Evolutionary conservation across 2,329 filamentous ascomycete species (phyloP).

Genomic region (Sporothrix curviconia): DNA sequence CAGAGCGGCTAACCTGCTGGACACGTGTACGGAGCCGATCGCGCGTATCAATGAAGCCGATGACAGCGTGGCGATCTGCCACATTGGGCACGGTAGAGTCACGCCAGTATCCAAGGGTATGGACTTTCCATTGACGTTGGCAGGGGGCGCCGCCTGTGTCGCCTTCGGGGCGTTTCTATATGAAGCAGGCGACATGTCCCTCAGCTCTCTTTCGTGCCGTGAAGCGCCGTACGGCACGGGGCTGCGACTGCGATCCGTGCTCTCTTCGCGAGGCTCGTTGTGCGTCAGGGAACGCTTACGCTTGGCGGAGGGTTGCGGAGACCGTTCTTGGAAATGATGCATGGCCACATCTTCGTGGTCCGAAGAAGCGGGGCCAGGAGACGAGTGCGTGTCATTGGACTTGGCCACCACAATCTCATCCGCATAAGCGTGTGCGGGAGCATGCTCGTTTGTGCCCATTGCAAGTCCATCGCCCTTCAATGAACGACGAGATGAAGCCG

Average conservation of each 20-base stretch:
- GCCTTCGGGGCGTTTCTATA: neutral
- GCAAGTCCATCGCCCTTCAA: slow-evolving; percentile 25
- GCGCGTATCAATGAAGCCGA: slow-evolving; percentile 56
- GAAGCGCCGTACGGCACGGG: neutral
- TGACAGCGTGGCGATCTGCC: slow-evolving; percentile 49
- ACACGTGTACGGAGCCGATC: slow-evolving; percentile 56
- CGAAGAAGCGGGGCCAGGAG: slow-evolving; percentile 28
- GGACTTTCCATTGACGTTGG: slow-evolving; percentile 31
- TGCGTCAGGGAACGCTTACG: slow-evolving; percentile 49
- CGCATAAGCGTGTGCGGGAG: slow-evolving; percentile 34
- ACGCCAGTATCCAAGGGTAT: slow-evolving; percentile 55
- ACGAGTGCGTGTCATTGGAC: slow-evolving; percentile 34
- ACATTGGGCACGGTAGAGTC: slow-evolving; percentile 46
- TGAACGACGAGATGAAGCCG: too few species aligned
- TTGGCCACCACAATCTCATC: slow-evolving; percentile 49
- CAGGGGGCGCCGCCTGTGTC: slow-evolving; percentile 21
- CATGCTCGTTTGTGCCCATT: slow-evolving; percentile 24
- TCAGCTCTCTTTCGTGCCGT: slow-evolving; percentile 29
- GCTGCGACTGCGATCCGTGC: slow-evolving; percentile 16
- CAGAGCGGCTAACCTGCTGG: slow-evolving; percentile 42
- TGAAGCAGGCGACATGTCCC: slow-evolving; percentile 23
- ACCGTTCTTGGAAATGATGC: slow-evolving; percentile 33
- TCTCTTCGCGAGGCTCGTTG: slow-evolving; percentile 43
- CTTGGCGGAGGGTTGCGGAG: slow-evolving; percentile 41
- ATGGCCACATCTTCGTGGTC: slow-evolving; percentile 40